Conservation (phyloP, 371 early-diverging fungal genomes). For the Parasitella parasitica region DNA sequence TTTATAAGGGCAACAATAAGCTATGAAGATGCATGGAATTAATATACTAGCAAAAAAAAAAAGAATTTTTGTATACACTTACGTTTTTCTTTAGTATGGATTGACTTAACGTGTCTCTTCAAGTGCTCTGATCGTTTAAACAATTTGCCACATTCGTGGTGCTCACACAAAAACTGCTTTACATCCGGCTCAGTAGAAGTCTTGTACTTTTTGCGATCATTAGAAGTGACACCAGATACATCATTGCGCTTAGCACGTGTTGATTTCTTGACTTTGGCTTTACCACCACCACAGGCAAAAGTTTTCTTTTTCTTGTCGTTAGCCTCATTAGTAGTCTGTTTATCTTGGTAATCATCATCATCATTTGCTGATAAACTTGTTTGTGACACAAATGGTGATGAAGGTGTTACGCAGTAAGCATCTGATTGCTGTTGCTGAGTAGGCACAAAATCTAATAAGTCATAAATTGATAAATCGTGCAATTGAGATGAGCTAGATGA, state of each 20-base stretch:
- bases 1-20: conserved; percentile 62
- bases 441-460: neutral
- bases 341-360: neutral
- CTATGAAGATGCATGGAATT: conserved; percentile 29
- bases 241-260: conserved; percentile 9
- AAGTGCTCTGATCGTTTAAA: conserved; percentile 86
- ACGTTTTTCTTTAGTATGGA: conserved; percentile 60
- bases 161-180: conserved; percentile 48
- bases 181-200: neutral
- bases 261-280: neutral
- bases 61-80: conserved; percentile 16
- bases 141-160: conserved; percentile 64
- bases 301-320: neutral
- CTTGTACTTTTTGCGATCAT: neutral
- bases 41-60: neutral
- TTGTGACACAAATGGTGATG: neutral
- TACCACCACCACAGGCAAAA: neutral
- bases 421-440: neutral
- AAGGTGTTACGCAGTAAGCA: neutral
- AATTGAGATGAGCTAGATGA: neutral
- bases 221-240: neutral
- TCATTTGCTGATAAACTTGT: neutral
- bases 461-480: neutral
- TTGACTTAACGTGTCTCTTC: conserved; percentile 74
- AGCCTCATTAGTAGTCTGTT: neutral